A percentile compares a stretch with the other conserved stretches of the same genome.
phyloP scores from a whole-genome alignment of 1,139 yeast genomes.

The Suhomyces kunorum region DNA sequence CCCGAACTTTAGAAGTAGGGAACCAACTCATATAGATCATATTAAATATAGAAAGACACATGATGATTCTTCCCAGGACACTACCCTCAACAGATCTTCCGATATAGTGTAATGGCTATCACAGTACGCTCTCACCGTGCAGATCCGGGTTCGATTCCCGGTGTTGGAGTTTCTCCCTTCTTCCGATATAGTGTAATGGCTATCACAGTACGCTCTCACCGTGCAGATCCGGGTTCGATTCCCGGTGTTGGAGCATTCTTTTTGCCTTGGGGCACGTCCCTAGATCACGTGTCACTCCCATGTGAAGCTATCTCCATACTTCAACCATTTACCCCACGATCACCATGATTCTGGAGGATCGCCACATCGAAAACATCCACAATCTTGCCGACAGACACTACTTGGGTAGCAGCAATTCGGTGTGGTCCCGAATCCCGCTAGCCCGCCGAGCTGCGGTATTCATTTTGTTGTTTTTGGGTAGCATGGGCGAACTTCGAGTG shows the following conservation, averaged over 20 bases:
- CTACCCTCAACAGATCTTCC: slow-evolving; percentile 32
- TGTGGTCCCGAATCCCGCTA: slow-evolving; percentile 61
- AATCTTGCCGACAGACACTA: slow-evolving; percentile 28
- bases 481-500: slow-evolving; percentile 71
- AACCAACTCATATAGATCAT: no score
- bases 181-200: slow-evolving; percentile 80
- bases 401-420: slow-evolving; percentile 35
- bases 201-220: slow-evolving; percentile 73
- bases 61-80: background rate
- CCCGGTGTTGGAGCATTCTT: slow-evolving; percentile 13
- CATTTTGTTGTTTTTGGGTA: slow-evolving; percentile 68
- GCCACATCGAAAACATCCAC: slow-evolving; percentile 25
- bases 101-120: slow-evolving; percentile 82
- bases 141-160: slow-evolving; percentile 14
- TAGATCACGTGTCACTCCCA: background rate
- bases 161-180: slow-evolving; percentile 8
- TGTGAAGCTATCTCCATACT: background rate
- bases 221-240: slow-evolving; percentile 16
- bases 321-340: slow-evolving; percentile 2
- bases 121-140: slow-evolving; percentile 62
- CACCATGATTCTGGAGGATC: slow-evolving; percentile 20
- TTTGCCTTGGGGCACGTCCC: background rate
- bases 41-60: background rate
- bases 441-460: slow-evolving; percentile 77
- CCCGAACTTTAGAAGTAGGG: no score